Evolutionary conservation across 2,329 filamentous ascomycete species (phyloP), one percentile per base, ranked within the genome.

Genomic region (Chaetoscypha palmicola): DNA sequence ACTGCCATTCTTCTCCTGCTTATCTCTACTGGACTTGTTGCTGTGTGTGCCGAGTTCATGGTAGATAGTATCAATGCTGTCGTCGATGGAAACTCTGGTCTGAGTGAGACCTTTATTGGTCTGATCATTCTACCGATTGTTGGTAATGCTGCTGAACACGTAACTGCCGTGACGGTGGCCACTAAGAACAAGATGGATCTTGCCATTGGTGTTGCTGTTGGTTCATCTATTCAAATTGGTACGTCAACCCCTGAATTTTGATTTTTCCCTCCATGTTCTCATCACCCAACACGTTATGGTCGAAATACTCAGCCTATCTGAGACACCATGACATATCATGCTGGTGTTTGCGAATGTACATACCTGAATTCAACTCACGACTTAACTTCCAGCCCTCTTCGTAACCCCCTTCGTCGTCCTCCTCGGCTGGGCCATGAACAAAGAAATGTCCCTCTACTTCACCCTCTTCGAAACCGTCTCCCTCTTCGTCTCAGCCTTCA

Each of bases 391-490:
- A 61, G 68, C 81, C 11, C 68, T 86, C 5, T 82, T 86, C 58
- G 72, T 86, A 41, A 85, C 81, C 3, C 82, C 82, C 0, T 66
- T 86, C 14, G 73, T 85, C 23, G 81, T 86, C 23, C 77, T 86
- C 19, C 68, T 86, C 16, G 82, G 81, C n/a, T 86, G 82, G 82
- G 74, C 73, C 48, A 74, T 85, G 62, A 66, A 72, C 48, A 75
- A 74, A 47, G 71, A 80, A n/a, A 85, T 86, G 80, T 76, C 83
- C 21, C 72, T 94, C 24, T 89, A 91, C 68, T 94, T 94, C 64
- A 87, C 87, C 48, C 74, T 88, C 38, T 94, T 94, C 64, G 87
- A 94, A 73, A 94, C 87, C 0, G 84, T 92, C 17, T 86, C 83
- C 45, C 76, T 94, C 58, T 94, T 94, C 64, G 79, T 91, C 40